Percentiles rank a stretch among this genome's conserved stretches.
Conservation (phyloP, 2,329 filamentous ascomycete genomes). For the Fusarium nygamai region DNA sequence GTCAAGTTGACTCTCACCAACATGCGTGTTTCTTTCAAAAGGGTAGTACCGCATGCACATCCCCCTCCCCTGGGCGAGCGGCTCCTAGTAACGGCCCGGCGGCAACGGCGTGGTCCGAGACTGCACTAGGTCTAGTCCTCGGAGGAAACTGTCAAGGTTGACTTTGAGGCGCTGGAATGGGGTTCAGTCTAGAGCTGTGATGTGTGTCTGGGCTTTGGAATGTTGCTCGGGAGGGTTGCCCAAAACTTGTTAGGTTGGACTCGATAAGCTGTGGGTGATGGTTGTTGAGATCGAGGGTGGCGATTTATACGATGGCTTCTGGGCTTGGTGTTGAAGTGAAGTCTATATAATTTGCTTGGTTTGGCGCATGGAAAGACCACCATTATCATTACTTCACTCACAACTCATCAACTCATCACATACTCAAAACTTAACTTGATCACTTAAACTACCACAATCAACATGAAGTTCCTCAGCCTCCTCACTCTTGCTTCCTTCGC, state of each 20-base stretch:
- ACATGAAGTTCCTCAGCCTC: conserved; percentile 31
- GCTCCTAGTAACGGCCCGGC: conserved; percentile 13
- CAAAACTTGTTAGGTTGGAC: background rate
- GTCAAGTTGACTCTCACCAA: background rate
- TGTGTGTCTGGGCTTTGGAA: conserved; percentile 7
- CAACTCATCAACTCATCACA: background rate
- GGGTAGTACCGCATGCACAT: background rate
- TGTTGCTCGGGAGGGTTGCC: conserved; percentile 1
- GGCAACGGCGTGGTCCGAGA: conserved; percentile 12
- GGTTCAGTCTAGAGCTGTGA: background rate
- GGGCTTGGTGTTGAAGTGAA: background rate
- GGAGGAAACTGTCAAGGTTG: background rate
- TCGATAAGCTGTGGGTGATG: background rate
- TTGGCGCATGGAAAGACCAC: background rate
- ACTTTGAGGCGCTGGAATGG: background rate
- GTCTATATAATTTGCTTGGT: conserved; percentile 19
- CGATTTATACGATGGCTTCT: background rate
- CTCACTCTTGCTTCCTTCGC: conserved; percentile 20
- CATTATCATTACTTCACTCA: background rate
- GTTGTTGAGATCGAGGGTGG: background rate
- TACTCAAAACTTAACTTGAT: background rate
- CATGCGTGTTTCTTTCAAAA: background rate
- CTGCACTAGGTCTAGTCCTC: conserved; percentile 1
- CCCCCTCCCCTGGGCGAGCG: background rate
- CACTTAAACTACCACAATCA: background rate